Conservation (phyloP, 1,284 basidiomycete species). For the Trichosporon sp. region DNA sequence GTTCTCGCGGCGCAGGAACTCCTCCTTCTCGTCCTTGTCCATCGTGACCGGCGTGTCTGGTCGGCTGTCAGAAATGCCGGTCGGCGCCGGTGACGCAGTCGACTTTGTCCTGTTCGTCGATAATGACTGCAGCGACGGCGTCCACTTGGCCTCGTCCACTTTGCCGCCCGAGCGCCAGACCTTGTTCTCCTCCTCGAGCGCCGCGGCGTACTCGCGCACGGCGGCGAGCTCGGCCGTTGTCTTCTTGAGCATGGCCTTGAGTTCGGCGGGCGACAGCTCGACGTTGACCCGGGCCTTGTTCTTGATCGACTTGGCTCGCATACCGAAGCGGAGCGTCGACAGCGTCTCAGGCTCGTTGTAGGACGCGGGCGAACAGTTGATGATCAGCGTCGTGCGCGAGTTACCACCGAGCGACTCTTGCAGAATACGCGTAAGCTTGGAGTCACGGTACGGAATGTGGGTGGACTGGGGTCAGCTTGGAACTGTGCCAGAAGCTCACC, state of each 20-base stretch:
- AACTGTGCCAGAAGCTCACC: constrained; percentile 52
- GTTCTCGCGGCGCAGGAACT: constrained; percentile 94
- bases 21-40: constrained; percentile 95
- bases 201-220: constrained; percentile 80
- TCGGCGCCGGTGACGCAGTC: constrained; percentile 62
- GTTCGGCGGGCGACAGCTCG: constrained; percentile 91
- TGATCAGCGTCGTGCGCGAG: constrained; percentile 96
- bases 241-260: constrained; percentile 87
- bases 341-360: constrained; percentile 97
- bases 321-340: constrained; percentile 96
- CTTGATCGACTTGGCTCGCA: constrained; percentile 99
- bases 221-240: constrained; percentile 78
- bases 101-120: constrained; percentile 1
- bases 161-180: constrained; percentile 84
- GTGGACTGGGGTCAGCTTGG: constrained; percentile 61
- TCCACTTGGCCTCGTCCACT: constrained; percentile 83
- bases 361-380: constrained; percentile 96
- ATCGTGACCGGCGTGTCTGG: constrained; percentile 58
- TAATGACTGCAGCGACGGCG: constrained; percentile 48
- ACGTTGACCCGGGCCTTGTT: constrained; percentile 98
- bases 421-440: constrained; percentile 96
- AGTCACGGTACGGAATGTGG: constrained; percentile 98
- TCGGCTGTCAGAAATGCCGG: constrained; percentile 46
- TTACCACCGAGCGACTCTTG: constrained; percentile 99
- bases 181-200: constrained; percentile 84